Evolutionary conservation across 2,329 filamentous ascomycete genomes (phyloP), one percentile per base, ranked within the genome.

Genomic region (Xylaria hypoxylon): DNA sequence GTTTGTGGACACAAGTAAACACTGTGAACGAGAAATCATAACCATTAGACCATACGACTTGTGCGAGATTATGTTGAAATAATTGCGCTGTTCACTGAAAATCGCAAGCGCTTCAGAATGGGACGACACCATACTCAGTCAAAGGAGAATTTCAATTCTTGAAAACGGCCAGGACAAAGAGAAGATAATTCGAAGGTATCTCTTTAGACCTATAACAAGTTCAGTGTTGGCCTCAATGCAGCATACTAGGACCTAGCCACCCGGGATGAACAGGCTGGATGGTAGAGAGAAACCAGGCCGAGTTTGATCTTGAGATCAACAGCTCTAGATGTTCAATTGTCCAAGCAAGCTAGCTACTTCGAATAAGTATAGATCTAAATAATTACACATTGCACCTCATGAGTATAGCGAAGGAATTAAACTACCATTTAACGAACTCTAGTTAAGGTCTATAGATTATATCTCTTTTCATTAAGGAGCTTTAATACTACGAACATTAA

Each of bases 21-120:
- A 31, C 22, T 68, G 66, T 68, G 66, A 68, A 68, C 66, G 66
- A 62, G 62, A 68, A 68, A 68, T 68, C 66, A 68, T 68, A 68
- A 68, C 66, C 66, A 66, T 68, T 68, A 68, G 66, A 68, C 59
- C 66, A 68, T 66, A 68, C 66, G 66, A 67, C 65, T 31, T 28
- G 11, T 58, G 13, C 13, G 0, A 15, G 11, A 1, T 15, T 5
- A 2, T 1, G 1, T 1, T 15, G 42, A 35, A 58, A 48, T 35
- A 22, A 45, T 45, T 45, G 11, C 10, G n/a, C 3, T 26, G 42
- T 58, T 58, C 42, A 47, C 31, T 4, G 10, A 26, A 19, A 31
- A 3, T 11, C 7, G 3, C 17, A n/a, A 17, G 50, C 5, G 10
- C 24, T 38, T n/a, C 11, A 10, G 5, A 22, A 11, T 22, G n/a